Conservation (phyloP, 352 stramenopile species). For the Globisporangium emineosum region DNA sequence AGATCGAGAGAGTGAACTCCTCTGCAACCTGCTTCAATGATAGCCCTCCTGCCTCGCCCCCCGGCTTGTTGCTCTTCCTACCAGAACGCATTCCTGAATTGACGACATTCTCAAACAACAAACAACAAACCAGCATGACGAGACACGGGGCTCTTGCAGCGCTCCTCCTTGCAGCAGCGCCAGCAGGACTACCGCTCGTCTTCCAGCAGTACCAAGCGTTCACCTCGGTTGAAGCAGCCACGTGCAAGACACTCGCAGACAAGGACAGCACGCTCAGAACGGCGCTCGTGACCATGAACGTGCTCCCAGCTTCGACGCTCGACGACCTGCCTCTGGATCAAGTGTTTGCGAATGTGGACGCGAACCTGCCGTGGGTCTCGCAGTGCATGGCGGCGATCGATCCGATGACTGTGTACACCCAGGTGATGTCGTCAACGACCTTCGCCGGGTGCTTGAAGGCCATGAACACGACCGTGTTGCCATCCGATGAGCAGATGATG, state of each 20-base stretch:
- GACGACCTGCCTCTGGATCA: constrained; percentile 16
- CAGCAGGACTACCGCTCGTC: not conserved
- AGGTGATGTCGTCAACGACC: constrained; percentile 14
- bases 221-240: not conserved
- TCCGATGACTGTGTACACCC: constrained; percentile 20
- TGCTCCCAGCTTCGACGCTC: not conserved
- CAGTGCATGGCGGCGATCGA: constrained; percentile 39
- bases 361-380: constrained; percentile 33
- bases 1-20: not conserved
- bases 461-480: constrained; percentile 17
- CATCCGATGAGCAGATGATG: not conserved
- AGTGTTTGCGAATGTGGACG: constrained; percentile 26
- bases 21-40: not conserved
- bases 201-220: not conserved
- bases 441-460: constrained; percentile 27
- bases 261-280: constrained; percentile 19
- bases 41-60: no score
- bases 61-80: not conserved
- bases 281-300: constrained; percentile 1
- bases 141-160: not conserved
- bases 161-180: not conserved
- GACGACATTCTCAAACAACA: not conserved
- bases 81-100: not conserved
- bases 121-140: not conserved
- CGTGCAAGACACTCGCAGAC: constrained; percentile 24